Evolutionary conservation across 2,329 filamentous ascomycete species (phyloP).

Genomic region (Iodosphaeria phyllophila): DNA sequence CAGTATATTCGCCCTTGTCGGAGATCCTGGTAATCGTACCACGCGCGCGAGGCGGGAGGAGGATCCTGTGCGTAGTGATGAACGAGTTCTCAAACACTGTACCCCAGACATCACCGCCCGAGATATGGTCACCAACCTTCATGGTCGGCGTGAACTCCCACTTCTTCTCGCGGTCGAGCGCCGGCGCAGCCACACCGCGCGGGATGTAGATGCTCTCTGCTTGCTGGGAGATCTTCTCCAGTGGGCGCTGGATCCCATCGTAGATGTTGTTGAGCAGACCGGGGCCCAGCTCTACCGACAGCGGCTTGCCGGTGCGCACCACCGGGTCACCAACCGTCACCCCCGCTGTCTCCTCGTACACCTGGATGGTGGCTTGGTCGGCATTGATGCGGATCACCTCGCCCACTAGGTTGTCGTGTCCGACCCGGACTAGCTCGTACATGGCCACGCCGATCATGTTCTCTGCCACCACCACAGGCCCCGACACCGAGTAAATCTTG

Average conservation of each 20-base stretch:
- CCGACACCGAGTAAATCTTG: conserved; percentile 44
- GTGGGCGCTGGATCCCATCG: conserved; percentile 93
- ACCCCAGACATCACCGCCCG: conserved; percentile 91
- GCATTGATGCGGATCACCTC: conserved; percentile 96
- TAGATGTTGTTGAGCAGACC: conserved; percentile 98
- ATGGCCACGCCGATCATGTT: conserved; percentile 98
- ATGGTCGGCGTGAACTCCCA: conserved; percentile 87
- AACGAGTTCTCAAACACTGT: conserved; percentile 92
- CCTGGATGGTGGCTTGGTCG: conserved; percentile 94
- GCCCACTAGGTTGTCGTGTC: conserved; percentile 78
- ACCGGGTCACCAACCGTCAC: conserved; percentile 94
- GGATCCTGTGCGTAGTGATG: conserved; percentile 79
- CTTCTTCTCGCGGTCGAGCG: conserved; percentile 78
- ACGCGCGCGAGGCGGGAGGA: conserved; percentile 74
- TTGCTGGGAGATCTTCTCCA: conserved; percentile 61
- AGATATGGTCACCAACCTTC: conserved; percentile 95
- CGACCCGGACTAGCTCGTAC: conserved; percentile 96
- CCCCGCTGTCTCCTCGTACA: conserved; percentile 98
- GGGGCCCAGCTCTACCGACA: conserved; percentile 92
- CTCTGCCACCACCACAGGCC: conserved; percentile 85
- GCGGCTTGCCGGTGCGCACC: conserved; percentile 73
- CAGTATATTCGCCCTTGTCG: conserved; percentile 79
- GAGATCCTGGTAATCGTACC: conserved; percentile 88
- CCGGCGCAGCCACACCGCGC: conserved; percentile 73
- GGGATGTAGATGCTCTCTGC: conserved; percentile 93